Base-by-base conservation (phyloP, 768 basidiomycete species). In the Cubamyces sp. region DNA sequence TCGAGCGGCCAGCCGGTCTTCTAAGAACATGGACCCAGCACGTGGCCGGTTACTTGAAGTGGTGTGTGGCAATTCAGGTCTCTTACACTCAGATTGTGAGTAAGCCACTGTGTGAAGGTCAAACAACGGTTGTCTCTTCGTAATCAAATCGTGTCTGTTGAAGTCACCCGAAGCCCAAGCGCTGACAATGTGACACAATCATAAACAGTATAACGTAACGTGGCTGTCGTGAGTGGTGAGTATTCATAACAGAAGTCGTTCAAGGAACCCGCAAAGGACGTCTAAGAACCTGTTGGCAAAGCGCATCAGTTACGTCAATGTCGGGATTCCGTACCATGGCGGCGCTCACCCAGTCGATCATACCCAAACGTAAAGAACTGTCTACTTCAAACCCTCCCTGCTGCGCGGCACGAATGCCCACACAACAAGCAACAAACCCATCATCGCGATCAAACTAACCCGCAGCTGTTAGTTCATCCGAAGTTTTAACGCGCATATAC, bases 361-460 rank as follows among this genome's bases (percentile, higher is more conserved):
- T 19, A 37, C n/a, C 11, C 15, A 37, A 3, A 21, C 30, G 45
- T 37, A 45, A 48, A 37, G 9, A 19, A 19, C 28, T 19, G 28
- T 19, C 54, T 23, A 67, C 16, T 56, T 53, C 19, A 47, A 12
- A 9, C 39, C 43, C 21, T 43, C 55, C 8, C 62, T 41, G 40
- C 30, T 47, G 28, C 52, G 57, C 26, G 68, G 68, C 19, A 69
- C 68, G 5, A 66, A 46, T 6, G 59, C 63, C 68, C 68, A 69
- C 23, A 69, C 30, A 12, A 64, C 19, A 14, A 66, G 7, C 65
- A 69, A 47, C n/a, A 52, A 15, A 15, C 57, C 57, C 63, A 66
- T 63, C 68, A 69, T 69, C n/a, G 65, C 54, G 5, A 69, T 62
- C 39, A 67, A 21, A 18, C 66, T 67, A 14, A 56, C 21, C 21